Conservation (phyloP, 1,284 basidiomycete genomes). For the Ceratobasidium sp. region DNA sequence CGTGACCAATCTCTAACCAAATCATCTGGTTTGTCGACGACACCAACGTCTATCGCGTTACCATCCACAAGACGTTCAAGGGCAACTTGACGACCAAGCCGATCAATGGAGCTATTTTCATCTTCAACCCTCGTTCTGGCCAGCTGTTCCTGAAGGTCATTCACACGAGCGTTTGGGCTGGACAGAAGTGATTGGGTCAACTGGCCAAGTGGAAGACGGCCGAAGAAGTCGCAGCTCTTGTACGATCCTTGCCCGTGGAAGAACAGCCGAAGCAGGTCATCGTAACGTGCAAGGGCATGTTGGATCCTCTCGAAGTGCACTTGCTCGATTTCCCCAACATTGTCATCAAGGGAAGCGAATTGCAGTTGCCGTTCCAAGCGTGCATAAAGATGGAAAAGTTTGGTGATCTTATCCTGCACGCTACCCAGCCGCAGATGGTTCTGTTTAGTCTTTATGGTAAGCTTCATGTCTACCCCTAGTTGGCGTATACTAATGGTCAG, state of each 20-base stretch:
- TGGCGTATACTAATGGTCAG: constrained; percentile 37
- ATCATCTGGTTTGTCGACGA: constrained; percentile 99
- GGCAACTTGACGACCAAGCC: constrained; percentile 99
- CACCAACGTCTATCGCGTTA: constrained; percentile 99
- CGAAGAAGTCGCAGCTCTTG: constrained; percentile 98
- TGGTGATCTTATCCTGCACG: constrained; percentile 94
- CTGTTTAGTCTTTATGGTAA: constrained; percentile 94
- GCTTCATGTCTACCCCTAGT: constrained; percentile 42
- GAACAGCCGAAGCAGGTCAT: constrained; percentile 99
- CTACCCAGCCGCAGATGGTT: constrained; percentile 99
- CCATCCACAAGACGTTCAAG: constrained; percentile 99
- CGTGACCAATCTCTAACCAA: constrained; percentile 98
- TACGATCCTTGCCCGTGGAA: constrained; percentile 96
- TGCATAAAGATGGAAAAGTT: constrained; percentile 99
- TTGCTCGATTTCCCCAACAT: constrained; percentile 99
- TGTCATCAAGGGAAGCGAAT: constrained; percentile 98
- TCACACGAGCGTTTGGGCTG: constrained; percentile 99
- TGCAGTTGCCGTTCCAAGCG: constrained; percentile 98
- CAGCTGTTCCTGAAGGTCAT: constrained; percentile 96
- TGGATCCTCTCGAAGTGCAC: constrained; percentile 97
- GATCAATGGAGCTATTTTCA: constrained; percentile 99
- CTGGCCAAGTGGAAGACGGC: constrained; percentile 99
- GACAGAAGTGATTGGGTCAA: constrained; percentile 99
- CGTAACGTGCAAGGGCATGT: constrained; percentile 99
- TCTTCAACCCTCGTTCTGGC: constrained; percentile 98